Conservation (phyloP, 2,329 filamentous ascomycete species). For the Cladosporium cucumerinum region DNA sequence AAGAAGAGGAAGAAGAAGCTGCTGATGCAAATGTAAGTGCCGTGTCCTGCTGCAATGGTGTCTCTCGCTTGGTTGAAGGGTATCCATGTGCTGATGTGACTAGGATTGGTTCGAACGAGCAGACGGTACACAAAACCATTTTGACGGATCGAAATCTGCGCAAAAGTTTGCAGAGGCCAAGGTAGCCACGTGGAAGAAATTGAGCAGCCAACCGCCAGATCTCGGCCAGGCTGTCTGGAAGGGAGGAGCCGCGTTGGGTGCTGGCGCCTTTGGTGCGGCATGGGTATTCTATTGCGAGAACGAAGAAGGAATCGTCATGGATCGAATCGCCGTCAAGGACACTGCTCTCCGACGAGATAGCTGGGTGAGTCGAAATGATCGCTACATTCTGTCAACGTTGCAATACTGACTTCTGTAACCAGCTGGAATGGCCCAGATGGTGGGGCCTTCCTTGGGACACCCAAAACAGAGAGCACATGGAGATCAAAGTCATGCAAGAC, state of each 20-base stretch:
- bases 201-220: background rate
- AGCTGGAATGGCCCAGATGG: background rate
- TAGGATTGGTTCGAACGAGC: background rate
- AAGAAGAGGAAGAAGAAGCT: background rate
- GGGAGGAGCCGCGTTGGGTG: background rate
- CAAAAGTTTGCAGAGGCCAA: background rate
- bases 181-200: background rate
- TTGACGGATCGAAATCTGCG: background rate
- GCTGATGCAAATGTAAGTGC: background rate
- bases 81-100: background rate
- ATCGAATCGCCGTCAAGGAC: conserved; percentile 12
- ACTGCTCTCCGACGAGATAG: background rate
- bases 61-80: background rate
- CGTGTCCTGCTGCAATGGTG: background rate
- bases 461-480: background rate
- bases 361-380: background rate
- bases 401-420: background rate
- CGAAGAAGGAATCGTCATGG: background rate
- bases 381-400: background rate
- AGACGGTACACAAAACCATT: background rate
- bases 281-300: background rate
- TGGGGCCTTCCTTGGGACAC: background rate
- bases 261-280: background rate
- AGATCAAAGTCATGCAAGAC: conserved; percentile 9
- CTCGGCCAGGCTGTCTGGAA: background rate